A percentile compares a stretch with the other conserved stretches of the same genome.
phyloP scores from a whole-genome alignment of 176 grass and related monocot species.

The Oryza australiensis region DNA sequence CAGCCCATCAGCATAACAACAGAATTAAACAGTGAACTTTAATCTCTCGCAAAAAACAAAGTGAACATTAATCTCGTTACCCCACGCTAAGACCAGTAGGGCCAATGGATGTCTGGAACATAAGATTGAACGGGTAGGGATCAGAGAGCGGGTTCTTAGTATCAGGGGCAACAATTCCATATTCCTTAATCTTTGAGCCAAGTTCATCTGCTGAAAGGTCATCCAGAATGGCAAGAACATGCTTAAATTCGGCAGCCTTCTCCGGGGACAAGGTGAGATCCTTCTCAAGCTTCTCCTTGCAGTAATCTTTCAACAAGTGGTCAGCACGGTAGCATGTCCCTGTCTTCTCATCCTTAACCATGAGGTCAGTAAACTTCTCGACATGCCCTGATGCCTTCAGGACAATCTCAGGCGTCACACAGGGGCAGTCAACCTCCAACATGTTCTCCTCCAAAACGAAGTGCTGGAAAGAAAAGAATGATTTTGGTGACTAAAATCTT shows the following conservation, averaged over 20 bases:
- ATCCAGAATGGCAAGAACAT: slow-evolving; percentile 59
- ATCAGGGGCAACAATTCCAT: slow-evolving; percentile 71
- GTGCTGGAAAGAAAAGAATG: slow-evolving; percentile 45
- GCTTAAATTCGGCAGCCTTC: slow-evolving; percentile 59
- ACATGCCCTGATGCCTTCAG: slow-evolving; percentile 86
- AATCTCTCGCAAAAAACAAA: not conserved
- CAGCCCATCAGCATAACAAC: not conserved
- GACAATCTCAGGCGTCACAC: slow-evolving; percentile 72
- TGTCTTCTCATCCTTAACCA: slow-evolving; percentile 90
- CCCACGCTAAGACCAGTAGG: slow-evolving; percentile 70
- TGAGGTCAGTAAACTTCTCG: slow-evolving; percentile 85
- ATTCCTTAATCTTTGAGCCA: slow-evolving; percentile 72
- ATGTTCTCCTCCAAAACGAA: slow-evolving; percentile 88
- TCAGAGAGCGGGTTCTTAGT: slow-evolving; percentile 74
- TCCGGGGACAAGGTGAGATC: slow-evolving; percentile 61
- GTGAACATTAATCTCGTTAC: slow-evolving; percentile 44
- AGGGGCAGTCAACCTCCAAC: slow-evolving; percentile 86
- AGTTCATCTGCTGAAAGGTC: slow-evolving; percentile 70
- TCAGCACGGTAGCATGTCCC: slow-evolving; percentile 84
- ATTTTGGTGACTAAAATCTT: not conserved
- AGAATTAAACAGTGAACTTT: not conserved
- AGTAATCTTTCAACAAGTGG: slow-evolving; percentile 75
- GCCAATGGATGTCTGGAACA: slow-evolving; percentile 90
- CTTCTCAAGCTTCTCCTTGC: slow-evolving; percentile 89
- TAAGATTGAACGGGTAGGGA: slow-evolving; percentile 88